Base-by-base conservation (phyloP, 306 rosid species). In the Dalbergia oliveri region DNA sequence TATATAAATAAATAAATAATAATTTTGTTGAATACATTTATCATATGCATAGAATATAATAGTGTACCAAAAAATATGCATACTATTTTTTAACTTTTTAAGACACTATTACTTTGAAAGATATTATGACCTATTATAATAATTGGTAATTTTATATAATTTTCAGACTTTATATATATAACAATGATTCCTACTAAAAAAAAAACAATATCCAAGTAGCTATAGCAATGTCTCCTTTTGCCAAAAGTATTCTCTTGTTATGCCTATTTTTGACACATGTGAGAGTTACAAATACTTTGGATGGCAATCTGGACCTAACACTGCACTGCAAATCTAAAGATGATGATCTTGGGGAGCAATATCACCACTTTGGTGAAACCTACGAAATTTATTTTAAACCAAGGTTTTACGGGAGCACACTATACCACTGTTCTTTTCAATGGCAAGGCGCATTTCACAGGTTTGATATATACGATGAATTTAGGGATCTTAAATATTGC, bases 271-370 rank as follows among this genome's bases (percentile, higher is more conserved):
- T 44, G 4, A 47, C 14, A 47, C 53, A 11, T 0, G 53, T 47
- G 74, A 23, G 0, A 2, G 5, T 47, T 0, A 4, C 11, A 10
- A 73, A 73, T 44, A 0, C 10, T 1, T 37, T 73, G 4, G 11
- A 23, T 0, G 14, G 23, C 0, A 10, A 44, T 5, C 4, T 8
- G 15, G 34, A 75, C 1, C 34, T 75, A 4, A 45, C 16, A 0
- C 0, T 75, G 31, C 79, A 75, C 15, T 75, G 70, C 61, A 61
- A 45, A 47, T 61, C 70, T 21, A 4, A 2, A 31, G 18, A 44
- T 0, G 8, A 61, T n/a, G 70, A 61, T 44, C 79, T 74, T 26
- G 59, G 69, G 31, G 7, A 0, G 9, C 45, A 39, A 1, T 1
- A 31, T 50, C 49, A 51, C 11, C 9, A 9, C 2, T 0, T 0